Conservation (phyloP, 2,329 filamentous ascomycete species). For the Orbilia blumenaviensis region DNA sequence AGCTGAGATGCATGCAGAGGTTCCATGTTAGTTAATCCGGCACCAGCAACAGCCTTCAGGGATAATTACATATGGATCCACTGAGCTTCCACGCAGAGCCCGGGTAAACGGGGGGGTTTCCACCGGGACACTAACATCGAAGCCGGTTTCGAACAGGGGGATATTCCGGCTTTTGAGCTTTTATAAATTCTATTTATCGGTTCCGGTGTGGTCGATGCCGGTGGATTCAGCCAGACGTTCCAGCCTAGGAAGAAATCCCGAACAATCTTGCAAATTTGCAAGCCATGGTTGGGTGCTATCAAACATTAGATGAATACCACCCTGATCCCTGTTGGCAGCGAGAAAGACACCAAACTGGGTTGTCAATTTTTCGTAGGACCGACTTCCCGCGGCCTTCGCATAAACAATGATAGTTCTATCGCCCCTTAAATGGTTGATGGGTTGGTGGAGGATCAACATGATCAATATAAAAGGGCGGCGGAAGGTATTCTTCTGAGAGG, state of each 20-base stretch:
- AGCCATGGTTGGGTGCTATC: neutral
- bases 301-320: conserved; percentile 2
- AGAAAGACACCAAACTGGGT: neutral
- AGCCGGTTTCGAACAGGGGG: neutral
- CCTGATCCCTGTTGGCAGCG: neutral
- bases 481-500: no score
- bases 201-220: neutral
- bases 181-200: no score
- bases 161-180: conserved; percentile 1
- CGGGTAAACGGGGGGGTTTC: neutral
- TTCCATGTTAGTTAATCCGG: neutral
- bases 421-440: no score
- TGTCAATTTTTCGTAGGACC: neutral
- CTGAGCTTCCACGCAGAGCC: neutral
- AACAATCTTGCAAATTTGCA: neutral
- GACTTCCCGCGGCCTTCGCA: neutral
- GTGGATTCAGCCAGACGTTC: conserved; percentile 5
- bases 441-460: no score
- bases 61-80: neutral
- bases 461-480: conserved; percentile 9
- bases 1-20: neutral
- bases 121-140: neutral
- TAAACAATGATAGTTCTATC: neutral
- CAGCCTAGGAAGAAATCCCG: neutral
- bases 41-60: no score